These are phyloP conservation scores for Metahyphopichia silvanorum DNA, from an alignment of 805 yeast species.

Conservation along the genomic window DNA sequence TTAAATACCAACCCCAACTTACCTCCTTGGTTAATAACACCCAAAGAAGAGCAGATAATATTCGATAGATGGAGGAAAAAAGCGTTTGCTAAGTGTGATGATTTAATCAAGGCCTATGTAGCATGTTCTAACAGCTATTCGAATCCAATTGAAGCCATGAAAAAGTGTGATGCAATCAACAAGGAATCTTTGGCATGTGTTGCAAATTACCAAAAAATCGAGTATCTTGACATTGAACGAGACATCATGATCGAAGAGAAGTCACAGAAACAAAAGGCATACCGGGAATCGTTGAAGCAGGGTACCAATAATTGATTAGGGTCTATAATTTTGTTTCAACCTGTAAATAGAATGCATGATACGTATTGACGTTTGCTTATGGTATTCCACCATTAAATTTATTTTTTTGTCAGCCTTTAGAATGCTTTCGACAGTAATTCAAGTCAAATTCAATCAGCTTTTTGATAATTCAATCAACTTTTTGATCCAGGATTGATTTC, in stretches of 20 bases:
- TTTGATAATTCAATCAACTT: no score
- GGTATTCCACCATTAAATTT: neutral
- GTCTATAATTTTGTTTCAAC: neutral
- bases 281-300: conserved; percentile 4
- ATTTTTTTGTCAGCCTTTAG: no score
- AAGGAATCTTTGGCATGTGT: conserved; percentile 64
- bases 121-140: conserved; percentile 58
- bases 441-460: no score
- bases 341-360: neutral
- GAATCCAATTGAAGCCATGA: conserved; percentile 63
- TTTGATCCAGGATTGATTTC: no score
- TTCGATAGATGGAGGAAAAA: conserved; percentile 66
- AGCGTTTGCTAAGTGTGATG: conserved; percentile 67
- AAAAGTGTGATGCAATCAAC: conserved; percentile 58
- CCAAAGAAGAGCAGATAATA: conserved; percentile 71
- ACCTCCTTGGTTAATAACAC: conserved; percentile 76
- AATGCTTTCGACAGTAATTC: no score
- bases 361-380: neutral
- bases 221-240: conserved; percentile 66
- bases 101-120: conserved; percentile 63
- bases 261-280: conserved; percentile 14
- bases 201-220: conserved; percentile 53
- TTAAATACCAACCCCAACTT: conserved; percentile 44
- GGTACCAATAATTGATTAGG: no score
- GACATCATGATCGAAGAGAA: conserved; percentile 63